phyloP scores from a whole-genome alignment of 108 stramenopile genomes.

The Craspedostauros australis region DNA sequence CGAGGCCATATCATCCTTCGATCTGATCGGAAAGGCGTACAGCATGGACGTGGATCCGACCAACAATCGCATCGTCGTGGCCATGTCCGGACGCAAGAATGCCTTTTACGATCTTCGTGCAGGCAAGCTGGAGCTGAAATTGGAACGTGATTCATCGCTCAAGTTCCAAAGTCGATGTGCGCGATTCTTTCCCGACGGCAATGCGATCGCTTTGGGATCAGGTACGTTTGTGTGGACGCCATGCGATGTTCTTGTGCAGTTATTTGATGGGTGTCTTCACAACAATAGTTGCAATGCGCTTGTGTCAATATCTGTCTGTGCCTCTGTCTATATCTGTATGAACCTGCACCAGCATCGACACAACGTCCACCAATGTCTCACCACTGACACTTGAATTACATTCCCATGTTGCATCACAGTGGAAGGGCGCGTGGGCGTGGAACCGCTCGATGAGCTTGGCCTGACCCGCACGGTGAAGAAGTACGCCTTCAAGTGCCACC shows the following conservation, averaged over 20 bases:
- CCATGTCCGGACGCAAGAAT: slow-evolving; percentile 55
- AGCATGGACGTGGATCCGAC: slow-evolving; percentile 53
- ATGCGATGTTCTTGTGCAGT: no score
- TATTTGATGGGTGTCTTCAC: no score
- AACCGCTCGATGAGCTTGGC: slow-evolving; percentile 66
- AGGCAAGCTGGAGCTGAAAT: slow-evolving; percentile 19
- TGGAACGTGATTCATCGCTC: slow-evolving; percentile 77
- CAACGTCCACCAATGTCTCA: no score
- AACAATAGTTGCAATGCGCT: no score
- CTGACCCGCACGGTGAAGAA: slow-evolving; percentile 51
- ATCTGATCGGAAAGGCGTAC: slow-evolving; percentile 80
- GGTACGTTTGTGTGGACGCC: no score
- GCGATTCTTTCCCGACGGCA: slow-evolving; percentile 67
- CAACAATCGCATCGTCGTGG: slow-evolving; percentile 48
- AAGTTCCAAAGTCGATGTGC: slow-evolving; percentile 83
- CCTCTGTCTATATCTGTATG: no score
- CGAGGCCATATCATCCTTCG: slow-evolving; percentile 8
- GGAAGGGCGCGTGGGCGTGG: slow-evolving; percentile 96
- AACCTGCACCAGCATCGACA: no score
- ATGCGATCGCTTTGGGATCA: slow-evolving; percentile 87
- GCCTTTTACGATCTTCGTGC: slow-evolving; percentile 49
- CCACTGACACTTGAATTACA: no score
- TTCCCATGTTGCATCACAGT: no score
- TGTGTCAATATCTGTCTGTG: no score
- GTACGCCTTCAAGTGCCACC: slow-evolving; percentile 98